Evolutionary conservation across 1,139 yeast species (phyloP), one percentile per base, ranked within the genome.

Genomic region (Yamadazyma kanchanaburiensis): DNA sequence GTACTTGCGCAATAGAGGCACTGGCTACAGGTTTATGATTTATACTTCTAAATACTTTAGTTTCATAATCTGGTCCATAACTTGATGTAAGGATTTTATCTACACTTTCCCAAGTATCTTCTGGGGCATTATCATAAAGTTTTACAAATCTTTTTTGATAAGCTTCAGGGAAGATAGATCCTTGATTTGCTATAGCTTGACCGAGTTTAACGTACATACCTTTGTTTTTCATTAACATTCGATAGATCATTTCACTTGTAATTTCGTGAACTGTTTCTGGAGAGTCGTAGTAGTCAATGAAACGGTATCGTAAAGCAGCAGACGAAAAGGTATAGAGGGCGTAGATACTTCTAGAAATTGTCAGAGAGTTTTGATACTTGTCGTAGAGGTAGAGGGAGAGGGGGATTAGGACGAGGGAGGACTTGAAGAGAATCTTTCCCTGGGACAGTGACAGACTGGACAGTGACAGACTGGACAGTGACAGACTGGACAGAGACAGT

Each of bases 131-230:
- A 48, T 84, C 94, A 45, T 81, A 84, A 28, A 84, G 56, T 35
- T 60, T 54, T 12, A 68, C 63, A 48, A 81, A 77, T 41, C 70
- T 64, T 25, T 58, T 61, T 41, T 77, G 83, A 48, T 60, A 80
- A 14, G 74, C 80, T 19, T 63, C 53, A 1, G 94, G 94, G 45
- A 84, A 75, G 39, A 80, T 61, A 10, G 70, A 59, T 2, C 84
- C 82, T 46, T 81, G 88, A 45, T 81, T 74, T 12, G 88, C 88
- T 24, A 81, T 71, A 22, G 84, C 80, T 58, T 81, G 89, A 22
- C 89, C 89, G 43, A 81, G 54, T 52, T 84, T 84, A 47, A 84
- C 79, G 49, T 80, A 84, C 12, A 84, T 62, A 1, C 94, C 94
- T 46, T 78, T 80, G 48, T 84, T 84, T 4, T 55, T 52, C 38